Evolutionary conservation across 1,139 yeast species (phyloP).

Genomic region (Candida albicans): DNA sequence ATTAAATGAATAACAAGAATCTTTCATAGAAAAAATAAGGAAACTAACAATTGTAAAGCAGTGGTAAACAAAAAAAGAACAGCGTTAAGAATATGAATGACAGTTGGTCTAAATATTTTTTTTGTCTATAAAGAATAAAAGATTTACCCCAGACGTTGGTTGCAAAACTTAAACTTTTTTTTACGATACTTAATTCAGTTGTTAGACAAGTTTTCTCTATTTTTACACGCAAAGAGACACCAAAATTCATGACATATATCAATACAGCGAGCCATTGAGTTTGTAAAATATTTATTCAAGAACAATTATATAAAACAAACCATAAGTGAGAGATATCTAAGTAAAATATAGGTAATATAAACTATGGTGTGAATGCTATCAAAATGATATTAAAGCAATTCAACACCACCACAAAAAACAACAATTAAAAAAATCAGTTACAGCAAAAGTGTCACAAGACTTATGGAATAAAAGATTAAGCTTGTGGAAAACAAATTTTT

Average conservation of each 20-base stretch:
- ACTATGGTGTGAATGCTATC: no score
- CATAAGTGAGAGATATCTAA: not conserved
- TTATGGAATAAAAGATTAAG: not conserved
- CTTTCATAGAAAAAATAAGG: no score
- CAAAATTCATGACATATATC: no score
- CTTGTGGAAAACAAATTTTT: not conserved
- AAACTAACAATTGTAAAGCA: no score
- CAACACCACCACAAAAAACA: not conserved
- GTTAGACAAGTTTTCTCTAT: no score
- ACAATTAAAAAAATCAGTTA: not conserved
- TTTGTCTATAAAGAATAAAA: not conserved
- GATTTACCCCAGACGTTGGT: conserved; percentile 1
- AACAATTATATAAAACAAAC: not conserved
- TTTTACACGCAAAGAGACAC: no score
- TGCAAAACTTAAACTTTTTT: conserved; percentile 1
- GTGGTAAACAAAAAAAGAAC: not conserved
- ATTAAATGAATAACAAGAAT: no score
- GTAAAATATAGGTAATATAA: not conserved
- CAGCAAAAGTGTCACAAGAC: not conserved
- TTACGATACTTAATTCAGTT: no score
- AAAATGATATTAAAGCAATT: not conserved
- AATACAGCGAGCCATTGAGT: no score
- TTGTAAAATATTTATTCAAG: no score
- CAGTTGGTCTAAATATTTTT: conserved; percentile 1
- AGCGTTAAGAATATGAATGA: not conserved